Conservation (phyloP, 768 basidiomycete genomes). For the Russula ochroleuca region DNA sequence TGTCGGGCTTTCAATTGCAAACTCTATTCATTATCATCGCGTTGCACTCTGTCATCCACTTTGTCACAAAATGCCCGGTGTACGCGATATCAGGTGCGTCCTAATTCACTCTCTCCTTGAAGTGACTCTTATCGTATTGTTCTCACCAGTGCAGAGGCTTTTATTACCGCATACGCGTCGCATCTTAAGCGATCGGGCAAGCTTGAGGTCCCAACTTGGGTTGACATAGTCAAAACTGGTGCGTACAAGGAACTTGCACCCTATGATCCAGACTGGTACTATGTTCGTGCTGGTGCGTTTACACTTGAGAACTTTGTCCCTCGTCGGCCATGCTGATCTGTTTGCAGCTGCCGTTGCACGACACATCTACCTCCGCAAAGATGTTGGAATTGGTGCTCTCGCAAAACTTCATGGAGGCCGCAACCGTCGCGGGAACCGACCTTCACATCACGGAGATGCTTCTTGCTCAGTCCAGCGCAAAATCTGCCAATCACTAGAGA, state of each 20-base stretch:
- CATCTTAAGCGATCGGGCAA: slow-evolving; percentile 98
- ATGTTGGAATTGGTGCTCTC: slow-evolving; percentile 89
- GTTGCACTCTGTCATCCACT: background rate
- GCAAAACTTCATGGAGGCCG: slow-evolving; percentile 96
- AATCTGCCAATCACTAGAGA: slow-evolving; percentile 95
- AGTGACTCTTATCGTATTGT: background rate
- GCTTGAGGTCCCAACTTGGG: slow-evolving; percentile 98
- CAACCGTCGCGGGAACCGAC: slow-evolving; percentile 94
- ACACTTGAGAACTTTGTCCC: background rate
- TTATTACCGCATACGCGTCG: slow-evolving; percentile 91
- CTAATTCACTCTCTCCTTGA: background rate
- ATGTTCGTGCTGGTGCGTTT: slow-evolving; percentile 89
- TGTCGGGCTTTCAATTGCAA: slow-evolving; percentile 20
- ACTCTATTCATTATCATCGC: slow-evolving; percentile 26
- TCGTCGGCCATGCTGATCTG: background rate
- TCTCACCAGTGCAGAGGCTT: slow-evolving; percentile 73
- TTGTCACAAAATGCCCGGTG: slow-evolving; percentile 42
- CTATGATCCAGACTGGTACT: slow-evolving; percentile 99
- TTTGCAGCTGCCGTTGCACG: slow-evolving; percentile 85
- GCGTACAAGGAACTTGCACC: slow-evolving; percentile 97
- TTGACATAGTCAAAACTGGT: slow-evolving; percentile 97
- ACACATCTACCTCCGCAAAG: slow-evolving; percentile 99
- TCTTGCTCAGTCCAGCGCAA: slow-evolving; percentile 91
- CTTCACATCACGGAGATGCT: slow-evolving; percentile 86
- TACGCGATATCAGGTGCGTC: slow-evolving; percentile 45